Percentiles rank a stretch among this genome's conserved stretches.
Conservation (phyloP, 2,329 filamentous ascomycete genomes). For the Xylariaceae sp. region DNA sequence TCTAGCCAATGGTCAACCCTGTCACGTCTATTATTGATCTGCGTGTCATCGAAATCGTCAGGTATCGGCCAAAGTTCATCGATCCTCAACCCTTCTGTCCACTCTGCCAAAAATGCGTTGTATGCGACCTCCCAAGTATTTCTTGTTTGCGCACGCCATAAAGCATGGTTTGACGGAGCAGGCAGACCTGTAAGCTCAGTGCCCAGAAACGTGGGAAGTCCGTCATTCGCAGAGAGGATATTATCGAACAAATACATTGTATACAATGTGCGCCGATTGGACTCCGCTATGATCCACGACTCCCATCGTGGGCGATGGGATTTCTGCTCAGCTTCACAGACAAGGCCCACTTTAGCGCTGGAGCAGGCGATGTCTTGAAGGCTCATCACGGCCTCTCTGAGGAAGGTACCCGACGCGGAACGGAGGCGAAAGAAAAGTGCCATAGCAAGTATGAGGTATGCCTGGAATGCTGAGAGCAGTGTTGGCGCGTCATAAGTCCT, state of each 20-base stretch:
- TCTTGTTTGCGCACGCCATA: constrained; percentile 43
- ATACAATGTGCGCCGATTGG: constrained; percentile 51
- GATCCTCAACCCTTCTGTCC: constrained; percentile 43
- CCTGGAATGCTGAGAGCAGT: constrained; percentile 47
- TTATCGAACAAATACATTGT: constrained; percentile 54
- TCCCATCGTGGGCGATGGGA: constrained; percentile 47
- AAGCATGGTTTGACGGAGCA: constrained; percentile 37
- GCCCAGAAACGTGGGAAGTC: constrained; percentile 46
- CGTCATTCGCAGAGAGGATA: constrained; percentile 42
- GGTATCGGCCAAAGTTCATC: constrained; percentile 51
- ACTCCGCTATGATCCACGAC: constrained; percentile 50
- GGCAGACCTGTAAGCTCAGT: constrained; percentile 45
- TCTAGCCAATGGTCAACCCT: constrained; percentile 51
- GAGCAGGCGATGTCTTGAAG: constrained; percentile 49
- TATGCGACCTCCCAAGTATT: constrained; percentile 44
- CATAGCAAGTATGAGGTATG: constrained; percentile 52
- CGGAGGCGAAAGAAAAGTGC: constrained; percentile 42
- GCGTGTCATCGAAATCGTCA: constrained; percentile 29
- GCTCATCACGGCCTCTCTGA: constrained; percentile 45
- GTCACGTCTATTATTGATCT: constrained; percentile 29
- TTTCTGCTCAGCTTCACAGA: constrained; percentile 41
- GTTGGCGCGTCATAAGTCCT: constrained; percentile 27
- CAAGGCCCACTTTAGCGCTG: constrained; percentile 39
- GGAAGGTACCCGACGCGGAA: constrained; percentile 26
- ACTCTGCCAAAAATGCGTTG: constrained; percentile 40